Conservation (phyloP, 1,284 basidiomycete genomes). For the Inonotus obliquus region DNA sequence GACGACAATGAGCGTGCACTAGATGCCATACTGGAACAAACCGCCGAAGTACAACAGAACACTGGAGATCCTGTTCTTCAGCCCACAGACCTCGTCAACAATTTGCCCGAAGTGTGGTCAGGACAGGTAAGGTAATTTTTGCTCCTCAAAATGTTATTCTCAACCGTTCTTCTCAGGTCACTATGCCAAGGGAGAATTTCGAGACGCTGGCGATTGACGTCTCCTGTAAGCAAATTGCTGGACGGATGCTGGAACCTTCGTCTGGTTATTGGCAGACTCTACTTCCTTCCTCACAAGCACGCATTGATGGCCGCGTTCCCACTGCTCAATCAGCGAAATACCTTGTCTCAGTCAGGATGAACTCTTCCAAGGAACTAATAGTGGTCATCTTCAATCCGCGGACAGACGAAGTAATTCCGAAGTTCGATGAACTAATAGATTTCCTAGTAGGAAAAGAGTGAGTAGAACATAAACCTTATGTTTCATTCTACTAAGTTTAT, state of each 20-base stretch:
- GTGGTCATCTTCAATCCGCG: conserved; percentile 66
- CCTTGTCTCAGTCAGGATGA: conserved; percentile 70
- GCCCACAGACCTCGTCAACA: conserved; percentile 33
- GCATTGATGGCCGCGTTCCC: conserved; percentile 80
- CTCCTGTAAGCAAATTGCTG: conserved; percentile 69
- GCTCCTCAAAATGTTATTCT: conserved; percentile 10
- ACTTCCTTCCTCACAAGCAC: conserved; percentile 60
- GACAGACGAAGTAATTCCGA: conserved; percentile 37
- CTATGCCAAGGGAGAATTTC: conserved; percentile 71
- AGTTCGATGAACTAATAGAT: conserved; percentile 60
- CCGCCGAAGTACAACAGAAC: conserved; percentile 33
- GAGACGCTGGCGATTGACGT: conserved; percentile 61
- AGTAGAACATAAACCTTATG: conserved; percentile 28
- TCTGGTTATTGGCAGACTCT: conserved; percentile 67
- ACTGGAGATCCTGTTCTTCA: not conserved
- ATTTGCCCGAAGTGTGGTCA: conserved; percentile 56
- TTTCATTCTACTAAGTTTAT: conserved; percentile 3
- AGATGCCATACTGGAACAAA: conserved; percentile 74
- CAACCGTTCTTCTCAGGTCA: conserved; percentile 42
- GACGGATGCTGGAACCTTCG: conserved; percentile 46
- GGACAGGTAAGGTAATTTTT: conserved; percentile 52
- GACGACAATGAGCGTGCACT: conserved; percentile 68
- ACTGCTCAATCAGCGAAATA: conserved; percentile 70
- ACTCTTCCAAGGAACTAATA: conserved; percentile 73
- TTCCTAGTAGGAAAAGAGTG: conserved; percentile 75